Evolutionary conservation across 345 rosid species (phyloP).

Genomic region (Moringa oleifera): DNA sequence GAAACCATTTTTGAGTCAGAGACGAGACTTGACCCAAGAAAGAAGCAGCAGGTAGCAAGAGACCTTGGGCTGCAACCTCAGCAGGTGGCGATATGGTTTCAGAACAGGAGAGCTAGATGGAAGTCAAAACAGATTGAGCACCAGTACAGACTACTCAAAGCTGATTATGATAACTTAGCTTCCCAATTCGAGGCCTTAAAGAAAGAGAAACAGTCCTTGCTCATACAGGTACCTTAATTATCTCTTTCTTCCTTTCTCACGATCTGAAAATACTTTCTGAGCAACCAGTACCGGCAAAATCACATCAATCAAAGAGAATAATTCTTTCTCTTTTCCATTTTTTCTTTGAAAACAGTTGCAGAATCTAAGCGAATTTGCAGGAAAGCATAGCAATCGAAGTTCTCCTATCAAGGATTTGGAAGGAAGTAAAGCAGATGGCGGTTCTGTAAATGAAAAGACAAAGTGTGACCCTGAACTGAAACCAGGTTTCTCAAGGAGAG

Average conservation of each 20-base stretch:
- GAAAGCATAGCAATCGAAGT: conserved; percentile 19
- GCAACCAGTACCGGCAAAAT: background rate
- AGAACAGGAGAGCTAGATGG: conserved; percentile 85
- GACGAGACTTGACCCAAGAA: conserved; percentile 65
- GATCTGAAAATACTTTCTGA: background rate
- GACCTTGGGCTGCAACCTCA: conserved; percentile 80
- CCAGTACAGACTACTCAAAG: conserved; percentile 46
- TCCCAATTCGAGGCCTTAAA: conserved; percentile 45
- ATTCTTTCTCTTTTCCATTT: background rate
- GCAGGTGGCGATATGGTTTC: conserved; percentile 91
- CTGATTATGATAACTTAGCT: conserved; percentile 45
- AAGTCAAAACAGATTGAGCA: conserved; percentile 70
- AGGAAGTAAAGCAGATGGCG: conserved; percentile 15
- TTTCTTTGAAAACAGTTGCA: conserved; percentile 39
- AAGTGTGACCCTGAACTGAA: conserved; percentile 29
- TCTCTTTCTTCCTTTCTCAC: background rate
- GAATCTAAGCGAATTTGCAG: conserved; percentile 36
- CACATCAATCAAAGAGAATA: background rate
- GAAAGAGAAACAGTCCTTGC: conserved; percentile 56
- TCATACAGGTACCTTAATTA: conserved; percentile 42
- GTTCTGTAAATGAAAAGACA: conserved; percentile 23
- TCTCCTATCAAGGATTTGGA: conserved; percentile 19
- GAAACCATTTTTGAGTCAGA: conserved; percentile 71
- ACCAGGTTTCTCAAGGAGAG: background rate
- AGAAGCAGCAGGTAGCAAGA: conserved; percentile 57